Evolutionary conservation across 495 filamentous ascomycete genomes (phyloP).

Genomic region (Penicillium alfredii): DNA sequence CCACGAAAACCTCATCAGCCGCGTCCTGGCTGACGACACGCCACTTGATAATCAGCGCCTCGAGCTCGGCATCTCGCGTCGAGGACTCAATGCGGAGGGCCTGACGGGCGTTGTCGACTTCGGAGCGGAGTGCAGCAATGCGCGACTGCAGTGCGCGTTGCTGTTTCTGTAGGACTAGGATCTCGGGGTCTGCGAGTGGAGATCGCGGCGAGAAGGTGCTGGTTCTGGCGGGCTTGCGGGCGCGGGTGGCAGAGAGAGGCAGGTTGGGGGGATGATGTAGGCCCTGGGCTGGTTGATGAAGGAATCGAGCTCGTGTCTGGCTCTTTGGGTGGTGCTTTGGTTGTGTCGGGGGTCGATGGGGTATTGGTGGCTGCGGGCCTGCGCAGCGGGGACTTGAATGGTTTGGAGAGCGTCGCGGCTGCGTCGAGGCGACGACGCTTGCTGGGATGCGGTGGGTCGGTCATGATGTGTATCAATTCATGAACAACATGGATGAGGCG

Average conservation of each 20-base stretch:
- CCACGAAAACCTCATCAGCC: conserved; percentile 46
- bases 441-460: conserved; percentile 11
- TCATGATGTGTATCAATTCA: conserved; percentile 21
- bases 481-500: neutral
- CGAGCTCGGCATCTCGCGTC: conserved; percentile 41
- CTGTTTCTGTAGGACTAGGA: conserved; percentile 28
- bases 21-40: conserved; percentile 39
- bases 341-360: conserved; percentile 4
- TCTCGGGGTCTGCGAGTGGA: conserved; percentile 14
- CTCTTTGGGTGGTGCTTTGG: neutral
- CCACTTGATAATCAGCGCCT: conserved; percentile 45
- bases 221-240: conserved; percentile 4
- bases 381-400: conserved; percentile 63
- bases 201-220: conserved; percentile 6
- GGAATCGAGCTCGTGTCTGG: neutral
- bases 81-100: conserved; percentile 45
- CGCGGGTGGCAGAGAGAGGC: neutral
- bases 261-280: neutral
- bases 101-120: conserved; percentile 46
- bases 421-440: conserved; percentile 57
- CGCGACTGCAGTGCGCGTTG: conserved; percentile 29
- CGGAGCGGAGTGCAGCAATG: conserved; percentile 26
- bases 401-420: conserved; percentile 49
- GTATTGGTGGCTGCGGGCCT: conserved; percentile 18
- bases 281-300: neutral